Evolutionary conservation across 169 alveolate genomes (phyloP).

Genomic region (Babesia gibsoni): DNA sequence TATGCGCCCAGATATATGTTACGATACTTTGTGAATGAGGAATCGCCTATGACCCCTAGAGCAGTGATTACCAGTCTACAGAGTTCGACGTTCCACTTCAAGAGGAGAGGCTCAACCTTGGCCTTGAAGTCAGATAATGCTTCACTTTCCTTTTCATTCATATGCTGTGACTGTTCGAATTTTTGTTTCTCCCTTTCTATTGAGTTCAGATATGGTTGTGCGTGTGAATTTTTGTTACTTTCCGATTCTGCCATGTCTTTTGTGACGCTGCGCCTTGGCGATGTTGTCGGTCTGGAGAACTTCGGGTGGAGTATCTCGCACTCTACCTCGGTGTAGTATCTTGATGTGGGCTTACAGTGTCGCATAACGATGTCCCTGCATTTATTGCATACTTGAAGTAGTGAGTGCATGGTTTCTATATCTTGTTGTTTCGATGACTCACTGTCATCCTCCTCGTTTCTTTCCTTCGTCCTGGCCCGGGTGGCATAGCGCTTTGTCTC

Average conservation of each 20-base stretch:
- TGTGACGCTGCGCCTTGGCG: too few species aligned
- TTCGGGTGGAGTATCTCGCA: neutral
- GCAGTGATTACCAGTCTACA: slow-evolving; percentile 28
- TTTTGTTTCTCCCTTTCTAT: neutral
- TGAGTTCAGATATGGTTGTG: too few species aligned
- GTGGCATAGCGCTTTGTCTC: neutral
- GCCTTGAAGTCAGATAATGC: neutral
- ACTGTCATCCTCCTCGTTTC: neutral
- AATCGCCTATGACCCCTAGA: slow-evolving; percentile 7
- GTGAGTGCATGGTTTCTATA: neutral
- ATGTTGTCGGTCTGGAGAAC: too few species aligned
- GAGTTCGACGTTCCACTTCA: slow-evolving; percentile 44
- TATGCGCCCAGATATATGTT: neutral
- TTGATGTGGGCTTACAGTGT: neutral
- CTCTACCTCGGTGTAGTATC: neutral
- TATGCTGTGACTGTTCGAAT: neutral
- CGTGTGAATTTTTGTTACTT: too few species aligned
- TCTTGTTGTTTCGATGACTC: neutral
- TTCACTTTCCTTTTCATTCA: neutral
- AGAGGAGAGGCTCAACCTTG: neutral
- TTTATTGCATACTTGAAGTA: neutral
- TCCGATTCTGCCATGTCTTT: too few species aligned
- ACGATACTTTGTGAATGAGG: slow-evolving; percentile 2
- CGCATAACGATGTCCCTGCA: neutral
- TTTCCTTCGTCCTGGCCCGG: neutral